Conservation (phyloP, 2,329 filamentous ascomycete species). For the Thelonectria olida region DNA sequence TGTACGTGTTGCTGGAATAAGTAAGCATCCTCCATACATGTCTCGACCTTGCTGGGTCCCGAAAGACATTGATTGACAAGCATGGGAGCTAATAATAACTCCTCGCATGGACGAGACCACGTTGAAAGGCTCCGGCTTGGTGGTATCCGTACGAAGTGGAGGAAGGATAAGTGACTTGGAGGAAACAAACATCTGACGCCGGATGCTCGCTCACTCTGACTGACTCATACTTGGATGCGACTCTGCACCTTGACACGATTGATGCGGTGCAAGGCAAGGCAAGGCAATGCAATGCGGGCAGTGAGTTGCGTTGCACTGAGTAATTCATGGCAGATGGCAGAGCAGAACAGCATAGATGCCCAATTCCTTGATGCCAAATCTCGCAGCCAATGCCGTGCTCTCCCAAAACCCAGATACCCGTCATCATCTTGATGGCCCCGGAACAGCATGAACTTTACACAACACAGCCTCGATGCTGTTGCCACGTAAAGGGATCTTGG, state of each 20-base stretch:
- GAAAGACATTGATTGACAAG: too few relatives aligned
- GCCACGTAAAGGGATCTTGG: not conserved
- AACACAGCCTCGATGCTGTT: not conserved
- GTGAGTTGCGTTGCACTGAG: not conserved
- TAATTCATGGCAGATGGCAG: not conserved
- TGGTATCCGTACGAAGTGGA: not conserved
- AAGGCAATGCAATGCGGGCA: too few relatives aligned
- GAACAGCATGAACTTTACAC: conserved; percentile 18
- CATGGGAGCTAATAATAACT: not conserved
- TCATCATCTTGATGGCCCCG: too few relatives aligned
- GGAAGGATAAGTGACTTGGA: not conserved
- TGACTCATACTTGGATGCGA: not conserved
- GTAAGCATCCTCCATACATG: not conserved
- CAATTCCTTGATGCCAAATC: not conserved
- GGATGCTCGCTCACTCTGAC: too few relatives aligned
- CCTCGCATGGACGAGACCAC: not conserved
- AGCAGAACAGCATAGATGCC: not conserved
- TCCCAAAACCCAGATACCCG: not conserved
- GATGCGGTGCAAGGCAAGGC: not conserved
- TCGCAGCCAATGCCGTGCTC: conserved; percentile 18
- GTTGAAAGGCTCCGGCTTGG: not conserved
- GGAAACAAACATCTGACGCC: too few relatives aligned
- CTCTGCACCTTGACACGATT: not conserved
- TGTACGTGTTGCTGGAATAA: not conserved
- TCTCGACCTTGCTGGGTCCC: too few relatives aligned